Evolutionary conservation across 2,329 filamentous ascomycete species (phyloP).

Genomic region (Chalaropsis thielavioides): DNA sequence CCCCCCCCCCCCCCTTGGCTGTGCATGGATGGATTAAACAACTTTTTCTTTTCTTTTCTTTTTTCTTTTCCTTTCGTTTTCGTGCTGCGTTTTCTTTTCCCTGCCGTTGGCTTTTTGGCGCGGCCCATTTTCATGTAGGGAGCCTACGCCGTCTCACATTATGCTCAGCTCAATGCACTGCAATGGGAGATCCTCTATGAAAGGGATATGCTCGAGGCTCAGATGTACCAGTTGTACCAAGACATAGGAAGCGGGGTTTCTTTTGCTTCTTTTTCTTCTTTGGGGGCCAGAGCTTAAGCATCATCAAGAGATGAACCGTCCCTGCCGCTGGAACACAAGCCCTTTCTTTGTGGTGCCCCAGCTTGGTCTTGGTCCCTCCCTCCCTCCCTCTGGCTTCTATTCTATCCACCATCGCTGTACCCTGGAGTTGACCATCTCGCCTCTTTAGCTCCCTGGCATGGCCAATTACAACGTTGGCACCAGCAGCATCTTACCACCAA

Average conservation of each 20-base stretch:
- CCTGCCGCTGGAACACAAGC: background rate
- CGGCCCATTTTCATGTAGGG: background rate
- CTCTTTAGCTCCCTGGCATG: background rate
- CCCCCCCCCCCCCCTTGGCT: too few relatives aligned
- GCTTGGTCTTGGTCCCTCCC: background rate
- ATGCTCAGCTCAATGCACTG: conserved; percentile 2
- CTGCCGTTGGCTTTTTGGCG: background rate
- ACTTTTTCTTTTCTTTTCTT: background rate
- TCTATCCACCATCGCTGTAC: background rate
- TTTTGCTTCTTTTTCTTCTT: too few relatives aligned
- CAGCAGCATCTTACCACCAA: background rate
- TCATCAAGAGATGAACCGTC: conserved; percentile 3
- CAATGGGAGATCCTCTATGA: background rate
- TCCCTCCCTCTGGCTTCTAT: background rate
- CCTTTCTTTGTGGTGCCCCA: background rate
- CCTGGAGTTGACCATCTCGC: background rate
- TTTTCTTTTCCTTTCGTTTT: background rate
- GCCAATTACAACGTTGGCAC: background rate
- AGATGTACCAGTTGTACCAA: background rate
- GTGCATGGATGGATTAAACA: conserved; percentile 1
- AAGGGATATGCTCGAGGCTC: background rate
- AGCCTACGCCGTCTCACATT: background rate
- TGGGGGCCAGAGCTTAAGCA: background rate
- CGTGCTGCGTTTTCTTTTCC: background rate
- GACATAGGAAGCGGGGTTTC: background rate